Percentiles rank a stretch among this genome's conserved stretches.
These are phyloP conservation scores for Dothideomycetes sp. DNA, from an alignment of 2,329 filamentous ascomycete species.

Conservation along the genomic window DNA sequence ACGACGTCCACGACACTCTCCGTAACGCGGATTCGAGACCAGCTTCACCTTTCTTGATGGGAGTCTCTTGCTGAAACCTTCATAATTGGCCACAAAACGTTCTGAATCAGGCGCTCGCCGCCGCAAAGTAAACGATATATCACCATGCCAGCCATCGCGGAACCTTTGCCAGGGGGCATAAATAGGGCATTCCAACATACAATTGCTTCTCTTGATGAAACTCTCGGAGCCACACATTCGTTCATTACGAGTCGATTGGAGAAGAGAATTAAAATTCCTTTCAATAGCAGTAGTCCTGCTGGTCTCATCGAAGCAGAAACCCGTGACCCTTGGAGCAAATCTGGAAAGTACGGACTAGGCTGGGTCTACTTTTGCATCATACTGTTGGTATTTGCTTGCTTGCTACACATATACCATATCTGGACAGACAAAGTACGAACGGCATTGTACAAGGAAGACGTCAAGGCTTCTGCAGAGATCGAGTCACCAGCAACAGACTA, in stretches of 20 bases:
- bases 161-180: not conserved
- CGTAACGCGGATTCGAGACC: too few species aligned
- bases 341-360: constrained; percentile 76
- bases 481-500: constrained; percentile 51
- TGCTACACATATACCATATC: constrained; percentile 72
- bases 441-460: constrained; percentile 76
- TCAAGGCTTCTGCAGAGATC: constrained; percentile 54
- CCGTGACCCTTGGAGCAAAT: constrained; percentile 67
- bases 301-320: constrained; percentile 47
- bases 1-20: too few species aligned
- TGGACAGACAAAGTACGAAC: constrained; percentile 92
- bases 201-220: not conserved
- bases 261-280: constrained; percentile 46
- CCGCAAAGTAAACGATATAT: not conserved
- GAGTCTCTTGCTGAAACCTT: too few species aligned
- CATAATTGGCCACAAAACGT: too few species aligned
- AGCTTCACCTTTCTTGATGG: too few species aligned
- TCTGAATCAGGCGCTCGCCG: not conserved
- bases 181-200: not conserved
- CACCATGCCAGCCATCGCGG: not conserved
- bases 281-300: constrained; percentile 46
- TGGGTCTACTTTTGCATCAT: constrained; percentile 83
- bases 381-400: constrained; percentile 56
- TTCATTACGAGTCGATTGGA: constrained; percentile 15
- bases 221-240: not conserved